Base-by-base conservation (phyloP, 306 rosid species). In the Hippophae rhamnoides region DNA sequence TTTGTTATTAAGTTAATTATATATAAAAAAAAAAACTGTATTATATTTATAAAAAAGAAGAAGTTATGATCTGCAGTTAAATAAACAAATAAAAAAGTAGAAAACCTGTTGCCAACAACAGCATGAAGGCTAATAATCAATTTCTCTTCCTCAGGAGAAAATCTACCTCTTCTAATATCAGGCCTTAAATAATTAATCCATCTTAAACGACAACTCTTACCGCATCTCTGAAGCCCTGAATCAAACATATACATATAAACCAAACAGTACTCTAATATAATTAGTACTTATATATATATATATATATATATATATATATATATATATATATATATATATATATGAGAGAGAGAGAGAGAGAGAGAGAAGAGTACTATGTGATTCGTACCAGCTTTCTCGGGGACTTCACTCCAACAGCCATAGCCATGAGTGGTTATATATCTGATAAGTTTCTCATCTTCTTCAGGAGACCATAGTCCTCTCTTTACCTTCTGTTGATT, bases 391-490 rank as follows among this genome's bases (percentile, higher is more conserved):
- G 96, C 94, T 89, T 81, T 83, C 45, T 89, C 96, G 0, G 96
- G 96, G 49, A 89, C 96, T 77, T 83, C 88, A 71, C 96, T 89
- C 96, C 96, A 89, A 12, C 96, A 85, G 45, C 96, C 96, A 81
- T 89, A 83, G 49, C 94, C 96, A 49, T 89, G 88, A 23, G 89
- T 81, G 68, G 88, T 79, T 42, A 89, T 89, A 76, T 83, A 89
- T 72, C 82, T 60, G 58, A 85, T 77, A 67, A 89, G 96, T 72
- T 85, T 89, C 74, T 89, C 96, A 67, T 89, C 96, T 65, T 89
- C 96, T 64, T 89, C 96, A 1, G 96, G 96, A 1, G 90, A 85
- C 96, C 96, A 89, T 42, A 89, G 94, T 5, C 96, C 96, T 77
- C 96, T 77, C 86, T 89, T 89, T 40, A 89, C 96, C 76, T 85